Conservation (phyloP, 2,329 filamentous ascomycete genomes). For the Colletotrichum echinochloae region DNA sequence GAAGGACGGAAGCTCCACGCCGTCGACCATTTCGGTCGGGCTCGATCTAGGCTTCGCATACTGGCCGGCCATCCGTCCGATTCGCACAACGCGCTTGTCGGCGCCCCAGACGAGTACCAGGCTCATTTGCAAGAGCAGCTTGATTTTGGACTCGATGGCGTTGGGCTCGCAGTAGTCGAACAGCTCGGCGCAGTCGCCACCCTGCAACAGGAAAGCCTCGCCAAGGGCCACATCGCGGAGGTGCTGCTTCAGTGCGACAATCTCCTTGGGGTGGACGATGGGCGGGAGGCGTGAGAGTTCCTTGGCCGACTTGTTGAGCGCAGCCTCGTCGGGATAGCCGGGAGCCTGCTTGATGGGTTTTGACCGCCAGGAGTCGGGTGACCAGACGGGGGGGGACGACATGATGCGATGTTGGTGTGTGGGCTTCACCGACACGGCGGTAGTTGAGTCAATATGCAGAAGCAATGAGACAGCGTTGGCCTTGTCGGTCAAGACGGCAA, state of each 20-base stretch:
- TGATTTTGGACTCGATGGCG: slow-evolving; percentile 95
- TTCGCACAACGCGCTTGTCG: slow-evolving; percentile 86
- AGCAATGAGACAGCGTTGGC: background rate
- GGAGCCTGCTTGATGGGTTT: slow-evolving; percentile 85
- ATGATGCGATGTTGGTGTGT: slow-evolving; percentile 15
- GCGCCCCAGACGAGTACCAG: slow-evolving; percentile 92
- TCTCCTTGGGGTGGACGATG: slow-evolving; percentile 83
- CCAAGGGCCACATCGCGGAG: slow-evolving; percentile 89
- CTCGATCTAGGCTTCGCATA: slow-evolving; percentile 96
- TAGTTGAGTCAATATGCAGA: background rate
- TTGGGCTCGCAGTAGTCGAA: slow-evolving; percentile 95
- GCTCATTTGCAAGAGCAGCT: slow-evolving; percentile 96
- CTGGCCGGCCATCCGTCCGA: slow-evolving; percentile 96
- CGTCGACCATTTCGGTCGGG: slow-evolving; percentile 84
- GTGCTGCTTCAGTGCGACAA: slow-evolving; percentile 80
- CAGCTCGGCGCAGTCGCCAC: slow-evolving; percentile 95
- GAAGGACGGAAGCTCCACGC: slow-evolving; percentile 87
- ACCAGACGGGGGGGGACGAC: slow-evolving; percentile 56
- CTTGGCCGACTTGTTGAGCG: slow-evolving; percentile 68
- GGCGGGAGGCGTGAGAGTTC: slow-evolving; percentile 80
- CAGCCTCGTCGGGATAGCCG: slow-evolving; percentile 72
- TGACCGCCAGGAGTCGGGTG: slow-evolving; percentile 76
- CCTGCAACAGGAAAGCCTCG: slow-evolving; percentile 93
- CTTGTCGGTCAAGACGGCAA: background rate
- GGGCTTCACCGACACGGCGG: background rate